Base-by-base conservation (phyloP, 306 rosid genomes). In the Albizia julibrissin region DNA sequence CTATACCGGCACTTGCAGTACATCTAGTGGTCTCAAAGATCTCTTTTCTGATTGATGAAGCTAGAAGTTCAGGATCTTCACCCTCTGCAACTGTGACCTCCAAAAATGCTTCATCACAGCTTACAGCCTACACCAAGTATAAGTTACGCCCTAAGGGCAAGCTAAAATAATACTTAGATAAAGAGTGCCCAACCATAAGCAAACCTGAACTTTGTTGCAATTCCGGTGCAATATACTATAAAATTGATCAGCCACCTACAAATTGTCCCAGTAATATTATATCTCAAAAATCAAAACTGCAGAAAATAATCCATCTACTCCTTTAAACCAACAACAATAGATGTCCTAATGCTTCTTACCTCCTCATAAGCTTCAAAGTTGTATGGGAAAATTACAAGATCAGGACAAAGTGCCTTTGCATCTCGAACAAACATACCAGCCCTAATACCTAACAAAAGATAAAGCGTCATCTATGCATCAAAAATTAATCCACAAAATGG, bases 81-180 rank as follows among this genome's bases (percentile, higher is more conserved):
- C 86, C 87, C 69, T 86, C 91, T 42, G 67, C 82, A 77, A 84
- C 88, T 67, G 92, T 87, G 85, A 90, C 89, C 67, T 93, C 98
- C 79, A 95, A 83, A 90, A 87, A 93, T 76, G 99, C 99, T 87
- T 95, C 99, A 77, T 93, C 99, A 65, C 99, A 95, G 92, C 99
- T 95, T 67, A 95, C 95, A 37, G 99, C 99, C 98, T 95, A 78
- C 75, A 88, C 77, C 76, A 81, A 75, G 79, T 24, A 82, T 77
- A 70, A 68, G 72, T 29, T 52, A 70, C 59, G 34, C 59, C 73
- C 65, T 64, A 81, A 83, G 59, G 52, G 80, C 22, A 46, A 44
- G 24, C 61, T 62, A 84, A 78, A 37, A 22, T 3, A 69, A 72
- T 74, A 47, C 16, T 61, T 10, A 82, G 54, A 78, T 59, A 82